A percentile compares a stretch with the other conserved stretches of the same genome.
Conservation (phyloP, 306 rosid species). For the Rosa rugosa region DNA sequence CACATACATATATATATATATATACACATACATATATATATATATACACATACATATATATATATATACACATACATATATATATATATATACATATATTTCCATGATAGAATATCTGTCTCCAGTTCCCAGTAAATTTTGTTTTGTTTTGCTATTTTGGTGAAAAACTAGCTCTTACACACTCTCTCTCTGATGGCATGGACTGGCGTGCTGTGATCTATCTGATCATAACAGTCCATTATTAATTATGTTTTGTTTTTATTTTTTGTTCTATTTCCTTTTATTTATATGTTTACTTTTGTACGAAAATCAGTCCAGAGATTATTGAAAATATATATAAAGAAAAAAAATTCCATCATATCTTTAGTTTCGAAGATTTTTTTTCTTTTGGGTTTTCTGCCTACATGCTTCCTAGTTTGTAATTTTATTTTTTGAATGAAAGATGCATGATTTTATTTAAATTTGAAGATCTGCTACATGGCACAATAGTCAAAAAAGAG, state of each 20-base stretch:
- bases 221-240: slow-evolving; percentile 14
- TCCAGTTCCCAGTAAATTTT: slow-evolving; percentile 12
- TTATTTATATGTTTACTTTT: neutral
- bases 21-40: neutral
- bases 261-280: neutral
- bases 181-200: neutral
- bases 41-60: neutral
- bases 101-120: slow-evolving; percentile 7
- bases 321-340: neutral
- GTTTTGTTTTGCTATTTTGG: slow-evolving; percentile 15
- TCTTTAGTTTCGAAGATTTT: neutral
- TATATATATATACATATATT: neutral
- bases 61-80: no score
- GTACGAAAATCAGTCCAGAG: neutral
- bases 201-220: neutral
- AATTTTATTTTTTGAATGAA: no score
- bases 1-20: neutral
- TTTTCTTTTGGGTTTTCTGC: neutral
- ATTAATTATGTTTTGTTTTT: neutral
- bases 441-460: no score
- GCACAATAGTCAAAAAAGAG: no score
- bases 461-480: no score
- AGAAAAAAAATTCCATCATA: neutral
- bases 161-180: neutral
- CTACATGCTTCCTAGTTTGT: neutral